These are phyloP conservation scores for Xylaria sp. DNA, from an alignment of 2,329 filamentous ascomycete genomes.

Conservation along the genomic window DNA sequence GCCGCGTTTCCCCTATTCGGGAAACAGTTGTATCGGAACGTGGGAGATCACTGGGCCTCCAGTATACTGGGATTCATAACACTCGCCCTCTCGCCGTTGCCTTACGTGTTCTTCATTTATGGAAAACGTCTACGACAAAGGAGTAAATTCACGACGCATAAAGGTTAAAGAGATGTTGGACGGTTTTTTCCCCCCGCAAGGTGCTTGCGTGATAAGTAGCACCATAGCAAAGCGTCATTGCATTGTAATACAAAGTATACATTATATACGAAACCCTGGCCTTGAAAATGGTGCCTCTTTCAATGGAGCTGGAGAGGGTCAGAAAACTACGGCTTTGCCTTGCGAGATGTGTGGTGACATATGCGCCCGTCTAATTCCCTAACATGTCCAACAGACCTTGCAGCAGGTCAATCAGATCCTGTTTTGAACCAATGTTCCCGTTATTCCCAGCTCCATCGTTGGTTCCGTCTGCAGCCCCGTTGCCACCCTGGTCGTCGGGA, in stretches of 20 bases:
- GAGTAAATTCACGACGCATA: conserved; percentile 50
- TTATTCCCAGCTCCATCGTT: not conserved
- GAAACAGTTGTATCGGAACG: conserved; percentile 73
- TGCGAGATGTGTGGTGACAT: not conserved
- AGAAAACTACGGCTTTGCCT: not conserved
- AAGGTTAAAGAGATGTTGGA: not conserved
- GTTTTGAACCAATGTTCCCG: not conserved
- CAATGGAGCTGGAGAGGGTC: not conserved
- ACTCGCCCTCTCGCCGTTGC: conserved; percentile 71
- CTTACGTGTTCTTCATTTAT: conserved; percentile 70
- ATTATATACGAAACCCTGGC: not conserved
- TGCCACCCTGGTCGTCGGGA: not conserved
- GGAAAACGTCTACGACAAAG: conserved; percentile 66
- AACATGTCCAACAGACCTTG: conserved; percentile 21
- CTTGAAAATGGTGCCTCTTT: not conserved
- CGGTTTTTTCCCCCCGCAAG: not conserved
- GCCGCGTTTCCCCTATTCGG: conserved; percentile 82
- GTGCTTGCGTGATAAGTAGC: not conserved
- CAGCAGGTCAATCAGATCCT: conserved; percentile 17
- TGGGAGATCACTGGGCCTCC: conserved; percentile 77
- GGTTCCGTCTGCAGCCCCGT: not conserved
- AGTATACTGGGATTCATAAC: conserved; percentile 70
- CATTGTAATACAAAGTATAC: not conserved
- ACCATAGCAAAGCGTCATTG: not conserved
- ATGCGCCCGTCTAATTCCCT: conserved; percentile 5